Evolutionary conservation across 2,329 filamentous ascomycete species (phyloP).

Genomic region (Colletotrichum lentis): DNA sequence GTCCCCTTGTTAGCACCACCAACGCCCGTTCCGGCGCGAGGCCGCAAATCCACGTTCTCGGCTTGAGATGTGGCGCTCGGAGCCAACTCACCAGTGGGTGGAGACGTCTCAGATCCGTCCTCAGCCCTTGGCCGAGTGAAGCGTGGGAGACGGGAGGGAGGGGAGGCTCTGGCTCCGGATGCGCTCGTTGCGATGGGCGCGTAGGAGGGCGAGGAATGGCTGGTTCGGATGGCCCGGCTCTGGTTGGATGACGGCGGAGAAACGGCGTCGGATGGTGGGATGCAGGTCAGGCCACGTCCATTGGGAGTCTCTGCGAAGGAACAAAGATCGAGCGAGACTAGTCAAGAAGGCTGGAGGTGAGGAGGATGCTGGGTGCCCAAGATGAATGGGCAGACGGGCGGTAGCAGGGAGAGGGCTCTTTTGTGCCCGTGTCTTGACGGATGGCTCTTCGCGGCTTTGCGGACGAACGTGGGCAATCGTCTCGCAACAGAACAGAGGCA

Average conservation of each 20-base stretch:
- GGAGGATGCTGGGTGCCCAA: slow-evolving; percentile 12
- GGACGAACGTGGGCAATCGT: slow-evolving; percentile 20
- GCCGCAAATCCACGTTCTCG: slow-evolving; percentile 31
- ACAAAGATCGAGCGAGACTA: slow-evolving; percentile 12
- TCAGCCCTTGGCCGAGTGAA: slow-evolving; percentile 27
- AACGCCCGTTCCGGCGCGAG: slow-evolving; percentile 31
- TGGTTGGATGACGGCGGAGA: slow-evolving; percentile 9
- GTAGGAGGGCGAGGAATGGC: slow-evolving; percentile 7
- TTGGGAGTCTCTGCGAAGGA: slow-evolving; percentile 2
- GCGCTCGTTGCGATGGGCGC: slow-evolving; percentile 28
- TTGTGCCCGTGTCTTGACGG: slow-evolving; percentile 20
- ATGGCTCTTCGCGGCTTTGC: slow-evolving; percentile 22
- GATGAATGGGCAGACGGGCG: slow-evolving; percentile 14
- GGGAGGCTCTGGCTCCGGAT: slow-evolving; percentile 24
- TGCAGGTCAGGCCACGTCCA: slow-evolving; percentile 32
- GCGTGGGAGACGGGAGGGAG: not conserved
- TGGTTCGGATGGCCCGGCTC: slow-evolving; percentile 6
- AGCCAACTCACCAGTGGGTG: slow-evolving; percentile 31
- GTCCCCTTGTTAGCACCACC: slow-evolving; percentile 23
- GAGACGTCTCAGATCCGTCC: slow-evolving; percentile 33
- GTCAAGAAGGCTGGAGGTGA: slow-evolving; percentile 1
- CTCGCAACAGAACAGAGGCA: slow-evolving; percentile 24
- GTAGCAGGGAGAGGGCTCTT: slow-evolving; percentile 23
- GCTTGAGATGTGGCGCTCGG: slow-evolving; percentile 32
- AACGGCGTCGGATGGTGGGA: slow-evolving; percentile 22